Evolutionary conservation across 345 rosid genomes (phyloP).

Genomic region (Melaleuca quinquenervia): DNA sequence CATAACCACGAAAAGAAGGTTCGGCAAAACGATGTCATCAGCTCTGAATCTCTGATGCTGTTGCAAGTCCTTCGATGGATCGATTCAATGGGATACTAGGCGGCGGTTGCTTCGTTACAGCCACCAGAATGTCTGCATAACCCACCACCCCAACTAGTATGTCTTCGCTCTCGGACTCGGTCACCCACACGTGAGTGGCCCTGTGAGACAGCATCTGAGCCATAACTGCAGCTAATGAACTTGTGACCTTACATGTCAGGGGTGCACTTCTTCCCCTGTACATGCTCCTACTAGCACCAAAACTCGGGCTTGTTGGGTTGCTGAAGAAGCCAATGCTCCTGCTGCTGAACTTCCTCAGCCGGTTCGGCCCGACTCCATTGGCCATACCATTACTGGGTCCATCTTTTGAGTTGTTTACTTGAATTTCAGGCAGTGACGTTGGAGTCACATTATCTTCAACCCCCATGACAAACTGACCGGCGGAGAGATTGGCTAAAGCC

Average conservation of each 20-base stretch:
- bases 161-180: constrained; percentile 67
- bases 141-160: constrained; percentile 78
- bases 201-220: constrained; percentile 97
- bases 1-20: neutral
- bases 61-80: constrained; percentile 22
- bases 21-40: constrained; percentile 6
- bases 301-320: constrained; percentile 44
- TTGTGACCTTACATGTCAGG: constrained; percentile 71
- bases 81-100: constrained; percentile 20
- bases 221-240: constrained; percentile 94
- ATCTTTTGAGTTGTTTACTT: constrained; percentile 21
- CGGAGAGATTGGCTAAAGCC: constrained; percentile 85
- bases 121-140: constrained; percentile 71
- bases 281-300: constrained; percentile 65
- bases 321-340: constrained; percentile 72
- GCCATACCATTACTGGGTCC: constrained; percentile 18
- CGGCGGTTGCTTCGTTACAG: constrained; percentile 65
- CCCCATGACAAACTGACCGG: constrained; percentile 96
- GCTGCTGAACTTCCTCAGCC: constrained; percentile 74
- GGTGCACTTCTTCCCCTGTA: constrained; percentile 94
- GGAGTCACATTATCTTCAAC: constrained; percentile 69
- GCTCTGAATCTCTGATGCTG: constrained; percentile 36
- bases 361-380: constrained; percentile 23
- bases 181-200: constrained; percentile 96
- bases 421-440: constrained; percentile 47